Evolutionary conservation across 768 basidiomycete species (phyloP).

Genomic region (Xerocomus potaroensis): DNA sequence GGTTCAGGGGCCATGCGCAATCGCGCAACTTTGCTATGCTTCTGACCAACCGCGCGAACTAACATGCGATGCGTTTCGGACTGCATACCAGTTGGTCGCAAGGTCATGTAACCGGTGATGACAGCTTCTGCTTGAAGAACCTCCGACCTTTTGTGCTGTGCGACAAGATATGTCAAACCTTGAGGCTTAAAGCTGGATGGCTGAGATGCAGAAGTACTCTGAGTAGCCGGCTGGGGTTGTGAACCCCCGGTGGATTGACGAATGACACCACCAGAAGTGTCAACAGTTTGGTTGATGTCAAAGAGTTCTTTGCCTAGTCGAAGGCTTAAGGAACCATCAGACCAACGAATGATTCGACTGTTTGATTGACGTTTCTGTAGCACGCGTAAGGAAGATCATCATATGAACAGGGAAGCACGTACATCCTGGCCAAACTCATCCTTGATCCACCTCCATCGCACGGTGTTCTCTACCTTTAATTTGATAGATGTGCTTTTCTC

Average conservation of each 20-base stretch:
- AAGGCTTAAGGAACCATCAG: constrained; percentile 87
- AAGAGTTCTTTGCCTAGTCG: constrained; percentile 92
- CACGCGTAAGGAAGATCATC: background rate
- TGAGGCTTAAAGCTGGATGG: constrained; percentile 47
- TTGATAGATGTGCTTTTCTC: constrained; percentile 84
- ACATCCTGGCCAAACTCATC: constrained; percentile 74
- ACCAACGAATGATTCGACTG: constrained; percentile 89
- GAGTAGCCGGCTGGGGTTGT: constrained; percentile 37
- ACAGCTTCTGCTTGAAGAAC: constrained; percentile 84
- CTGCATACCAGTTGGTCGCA: constrained; percentile 87
- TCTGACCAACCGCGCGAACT: constrained; percentile 80
- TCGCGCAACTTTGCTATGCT: constrained; percentile 76
- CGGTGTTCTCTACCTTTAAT: constrained; percentile 87
- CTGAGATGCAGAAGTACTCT: constrained; percentile 38
- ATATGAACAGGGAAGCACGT: constrained; percentile 31
- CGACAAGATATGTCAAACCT: constrained; percentile 84
- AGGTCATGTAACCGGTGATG: constrained; percentile 76
- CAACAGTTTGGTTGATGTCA: constrained; percentile 78
- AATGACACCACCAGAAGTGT: constrained; percentile 65
- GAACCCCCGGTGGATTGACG: constrained; percentile 53
- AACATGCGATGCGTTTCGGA: constrained; percentile 87
- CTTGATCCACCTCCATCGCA: constrained; percentile 93
- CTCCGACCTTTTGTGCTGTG: constrained; percentile 81
- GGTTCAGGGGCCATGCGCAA: constrained; percentile 79
- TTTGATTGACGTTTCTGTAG: constrained; percentile 81